Evolutionary conservation across 352 stramenopile genomes (phyloP), one percentile per base, ranked within the genome.

Genomic region (Pythium utonaiense): DNA sequence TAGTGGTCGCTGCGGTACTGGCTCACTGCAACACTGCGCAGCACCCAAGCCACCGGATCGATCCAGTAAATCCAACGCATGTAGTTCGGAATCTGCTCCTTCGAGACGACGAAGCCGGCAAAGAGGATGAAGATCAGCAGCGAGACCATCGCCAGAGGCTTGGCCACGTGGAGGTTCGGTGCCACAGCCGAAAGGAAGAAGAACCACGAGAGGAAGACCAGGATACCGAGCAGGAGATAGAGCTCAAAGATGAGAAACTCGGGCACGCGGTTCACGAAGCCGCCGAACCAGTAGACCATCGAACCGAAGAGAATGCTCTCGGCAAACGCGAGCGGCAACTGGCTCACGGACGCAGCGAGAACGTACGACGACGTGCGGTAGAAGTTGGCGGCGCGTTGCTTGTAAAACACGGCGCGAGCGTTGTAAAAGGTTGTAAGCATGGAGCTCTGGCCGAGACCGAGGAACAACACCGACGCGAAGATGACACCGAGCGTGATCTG

Each of bases 361-460:
- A 75, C 88, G 57, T 93, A 93, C 3, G 87, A 40, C 50, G 88
- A 64, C 10, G 71, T 83, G 24, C 71, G 73, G 59, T 81, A 91
- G 58, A 91, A 90, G 62, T 90, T 88, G 21, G 71, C 68, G 45
- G 77, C 77, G 9, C 69, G 65, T 34, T 93, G 83, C 56, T 89
- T 91, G 71, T 91, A 90, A 64, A 86, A 93, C 14, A 79, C 44
- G 3, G 40, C 49, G 7, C 69, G 69, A 1, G 66, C 57, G 21
- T 75, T 64, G 47, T 88, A 80, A 48, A 91, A 80, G 25, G 73
- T 75, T 10, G 83, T 72, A 24, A 96, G 64, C 52, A 85, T 74
- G 4, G 78, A 57, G 53, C 89, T 79, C 27, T 78, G 71, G 19
- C 42, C 55, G 13, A 62, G 34, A 5, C 41, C 28, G 12, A 62